Conservation (phyloP, 129 eudicot species). For the Escallonia rubra region DNA sequence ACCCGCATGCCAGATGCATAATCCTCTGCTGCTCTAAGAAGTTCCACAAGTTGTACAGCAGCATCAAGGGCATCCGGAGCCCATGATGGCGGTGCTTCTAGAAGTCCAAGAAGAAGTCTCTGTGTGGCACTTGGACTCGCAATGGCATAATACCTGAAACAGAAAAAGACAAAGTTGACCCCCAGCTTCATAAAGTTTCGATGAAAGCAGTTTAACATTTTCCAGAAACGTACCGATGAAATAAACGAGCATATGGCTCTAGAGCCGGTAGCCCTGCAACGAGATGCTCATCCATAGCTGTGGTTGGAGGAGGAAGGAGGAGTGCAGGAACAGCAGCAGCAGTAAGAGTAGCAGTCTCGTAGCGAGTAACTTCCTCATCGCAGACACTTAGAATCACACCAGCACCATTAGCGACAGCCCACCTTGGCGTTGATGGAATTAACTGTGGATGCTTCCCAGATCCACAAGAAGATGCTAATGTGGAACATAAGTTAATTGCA, state of each 20-base stretch:
- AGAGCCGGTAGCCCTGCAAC: conserved; percentile 97
- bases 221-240: conserved; percentile 57
- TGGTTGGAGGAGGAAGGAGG: conserved; percentile 96
- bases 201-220: not conserved
- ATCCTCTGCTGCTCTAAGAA: conserved; percentile 97
- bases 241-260: conserved; percentile 92
- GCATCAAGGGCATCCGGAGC: conserved; percentile 99
- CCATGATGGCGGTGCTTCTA: conserved; percentile 99
- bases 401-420: conserved; percentile 99
- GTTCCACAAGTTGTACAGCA: conserved; percentile 97
- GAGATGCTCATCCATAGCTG: conserved; percentile 95
- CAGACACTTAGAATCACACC: conserved; percentile 97
- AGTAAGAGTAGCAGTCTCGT: conserved; percentile 90
- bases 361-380: conserved; percentile 89
- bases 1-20: conserved; percentile 97
- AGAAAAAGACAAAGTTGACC: conserved; percentile 12
- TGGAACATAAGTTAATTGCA: conserved; percentile 8
- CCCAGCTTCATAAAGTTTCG: not conserved
- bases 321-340: conserved; percentile 99
- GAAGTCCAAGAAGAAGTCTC: conserved; percentile 92
- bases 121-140: conserved; percentile 99
- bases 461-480: conserved; percentile 77
- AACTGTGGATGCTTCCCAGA: conserved; percentile 96
- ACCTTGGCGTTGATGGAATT: conserved; percentile 89
- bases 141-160: conserved; percentile 82